phyloP scores from a whole-genome alignment of 78 protist genomes.

The Guillardia theta region DNA sequence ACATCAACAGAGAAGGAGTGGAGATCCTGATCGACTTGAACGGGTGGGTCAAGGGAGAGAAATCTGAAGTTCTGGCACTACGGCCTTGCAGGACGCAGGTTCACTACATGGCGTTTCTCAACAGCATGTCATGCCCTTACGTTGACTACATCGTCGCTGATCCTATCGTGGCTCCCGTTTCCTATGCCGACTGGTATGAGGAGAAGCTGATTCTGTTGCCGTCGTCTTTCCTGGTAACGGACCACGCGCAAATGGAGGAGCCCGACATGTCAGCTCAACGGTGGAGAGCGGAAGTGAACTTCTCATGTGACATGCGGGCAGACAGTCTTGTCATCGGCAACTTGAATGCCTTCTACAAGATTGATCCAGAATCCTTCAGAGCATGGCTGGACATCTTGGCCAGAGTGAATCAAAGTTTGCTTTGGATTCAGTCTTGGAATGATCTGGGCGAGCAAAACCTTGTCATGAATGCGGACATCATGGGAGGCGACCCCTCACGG shows the following conservation, averaged over 20 bases:
- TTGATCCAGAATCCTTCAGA: neutral
- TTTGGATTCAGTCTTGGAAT: neutral
- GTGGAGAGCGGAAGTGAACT: neutral
- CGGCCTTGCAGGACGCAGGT: conserved; percentile 13
- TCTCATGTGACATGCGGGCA: neutral
- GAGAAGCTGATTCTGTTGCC: neutral
- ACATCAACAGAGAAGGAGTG: neutral
- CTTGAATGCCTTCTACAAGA: neutral
- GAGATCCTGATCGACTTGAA: neutral
- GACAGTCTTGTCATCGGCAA: neutral
- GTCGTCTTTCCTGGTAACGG: neutral
- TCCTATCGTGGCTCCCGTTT: neutral
- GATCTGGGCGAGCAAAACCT: neutral
- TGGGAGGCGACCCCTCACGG: neutral
- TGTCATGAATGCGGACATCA: neutral
- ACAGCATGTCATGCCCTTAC: neutral
- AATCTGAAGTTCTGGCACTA: neutral
- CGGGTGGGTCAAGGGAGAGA: conserved; percentile 33
- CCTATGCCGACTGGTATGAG: neutral
- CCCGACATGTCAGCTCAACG: neutral
- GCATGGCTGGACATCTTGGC: neutral
- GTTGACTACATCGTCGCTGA: conserved; percentile 6
- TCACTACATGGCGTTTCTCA: conserved; percentile 37
- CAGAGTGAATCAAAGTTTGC: neutral
- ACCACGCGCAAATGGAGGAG: neutral